phyloP scores from a whole-genome alignment of 306 rosid genomes.

The Castanea crenata region DNA sequence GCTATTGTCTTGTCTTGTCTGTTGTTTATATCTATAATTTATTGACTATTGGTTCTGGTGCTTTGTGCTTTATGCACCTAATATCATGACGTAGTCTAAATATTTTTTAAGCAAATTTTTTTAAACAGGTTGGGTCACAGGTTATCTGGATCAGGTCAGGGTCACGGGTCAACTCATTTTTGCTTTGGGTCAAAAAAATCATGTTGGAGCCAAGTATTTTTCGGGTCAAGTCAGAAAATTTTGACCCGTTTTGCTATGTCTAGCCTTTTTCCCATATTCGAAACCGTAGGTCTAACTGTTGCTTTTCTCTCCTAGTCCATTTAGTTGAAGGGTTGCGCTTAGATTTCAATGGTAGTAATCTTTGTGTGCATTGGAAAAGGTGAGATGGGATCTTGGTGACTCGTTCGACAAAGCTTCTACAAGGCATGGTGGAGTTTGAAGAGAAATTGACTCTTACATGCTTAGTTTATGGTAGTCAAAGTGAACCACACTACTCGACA shows the following conservation, averaged over 20 bases:
- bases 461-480: conserved; percentile 72
- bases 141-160: too few species aligned
- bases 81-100: too few species aligned
- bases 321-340: conserved; percentile 67
- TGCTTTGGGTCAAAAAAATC: too few species aligned
- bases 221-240: too few species aligned
- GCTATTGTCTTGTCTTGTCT: too few species aligned
- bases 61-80: too few species aligned
- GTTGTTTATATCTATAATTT: too few species aligned
- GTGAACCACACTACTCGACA: conserved; percentile 69
- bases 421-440: conserved; percentile 59
- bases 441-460: conserved; percentile 62
- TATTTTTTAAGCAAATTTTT: too few species aligned
- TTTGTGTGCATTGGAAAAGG: conserved; percentile 86
- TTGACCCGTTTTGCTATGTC: too few species aligned
- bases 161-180: too few species aligned
- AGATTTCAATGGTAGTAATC: conserved; percentile 40
- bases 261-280: conserved; percentile 53
- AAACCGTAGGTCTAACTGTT: conserved; percentile 59
- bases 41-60: too few species aligned
- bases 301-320: conserved; percentile 79
- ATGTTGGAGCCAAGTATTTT: conserved; percentile 14
- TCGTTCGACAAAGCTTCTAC: conserved; percentile 54
- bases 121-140: too few species aligned
- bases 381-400: conserved; percentile 62